Conservation (phyloP, 192 early-diverging fungal genomes). For the Rhizoclosmatium sp. region DNA sequence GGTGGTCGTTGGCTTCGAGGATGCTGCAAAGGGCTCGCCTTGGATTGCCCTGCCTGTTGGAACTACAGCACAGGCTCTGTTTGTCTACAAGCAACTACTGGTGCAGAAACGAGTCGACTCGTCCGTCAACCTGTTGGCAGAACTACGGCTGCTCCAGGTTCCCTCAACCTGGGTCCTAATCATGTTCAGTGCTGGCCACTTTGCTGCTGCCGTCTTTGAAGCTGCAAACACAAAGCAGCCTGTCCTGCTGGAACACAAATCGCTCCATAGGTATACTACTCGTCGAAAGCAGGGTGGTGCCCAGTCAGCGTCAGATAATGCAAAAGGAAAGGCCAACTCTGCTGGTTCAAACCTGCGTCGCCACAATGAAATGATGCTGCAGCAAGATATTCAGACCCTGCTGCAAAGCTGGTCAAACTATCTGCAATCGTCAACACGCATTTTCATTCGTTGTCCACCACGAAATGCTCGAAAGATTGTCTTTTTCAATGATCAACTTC, state of each 20-base stretch:
- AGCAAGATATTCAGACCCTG: conserved; percentile 79
- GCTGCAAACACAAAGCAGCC: conserved; percentile 35
- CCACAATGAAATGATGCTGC: conserved; percentile 87
- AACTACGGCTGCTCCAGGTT: conserved; percentile 2
- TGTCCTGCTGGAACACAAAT: conserved; percentile 81
- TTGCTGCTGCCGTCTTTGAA: conserved; percentile 90
- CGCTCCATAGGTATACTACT: conserved; percentile 96
- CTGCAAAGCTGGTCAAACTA: conserved; percentile 74
- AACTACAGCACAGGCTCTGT: conserved; percentile 23
- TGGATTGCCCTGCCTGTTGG: background rate
- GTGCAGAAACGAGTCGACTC: background rate
- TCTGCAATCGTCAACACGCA: conserved; percentile 64
- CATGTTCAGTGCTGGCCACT: conserved; percentile 82
- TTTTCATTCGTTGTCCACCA: conserved; percentile 80
- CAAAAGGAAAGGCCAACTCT: conserved; percentile 82
- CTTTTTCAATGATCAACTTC: conserved; percentile 48
- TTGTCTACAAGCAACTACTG: conserved; percentile 52
- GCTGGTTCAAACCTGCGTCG: conserved; percentile 90
- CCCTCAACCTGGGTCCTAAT: conserved; percentile 76
- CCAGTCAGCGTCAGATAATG: conserved; percentile 77
- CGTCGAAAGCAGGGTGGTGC: conserved; percentile 95
- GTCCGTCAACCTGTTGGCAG: background rate
- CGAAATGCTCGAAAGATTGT: conserved; percentile 39
- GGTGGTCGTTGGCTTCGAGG: background rate
- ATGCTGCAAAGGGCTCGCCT: background rate